phyloP scores from a whole-genome alignment of 345 rosid genomes.

The Noccaea caerulescens region DNA sequence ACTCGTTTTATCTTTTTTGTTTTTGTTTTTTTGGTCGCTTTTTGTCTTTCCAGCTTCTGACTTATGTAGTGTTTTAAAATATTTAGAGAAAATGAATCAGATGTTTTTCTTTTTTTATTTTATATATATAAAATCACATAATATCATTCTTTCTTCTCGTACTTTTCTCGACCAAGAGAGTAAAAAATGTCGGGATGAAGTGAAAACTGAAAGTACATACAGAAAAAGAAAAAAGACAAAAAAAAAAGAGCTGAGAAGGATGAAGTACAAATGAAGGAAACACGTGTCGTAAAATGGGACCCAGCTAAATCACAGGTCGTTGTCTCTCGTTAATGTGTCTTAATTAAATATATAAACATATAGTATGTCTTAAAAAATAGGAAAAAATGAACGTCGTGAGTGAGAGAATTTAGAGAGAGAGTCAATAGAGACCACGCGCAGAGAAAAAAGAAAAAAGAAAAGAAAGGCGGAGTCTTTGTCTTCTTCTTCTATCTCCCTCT shows the following conservation, averaged over 20 bases:
- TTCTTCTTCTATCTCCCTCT: conserved; percentile 6
- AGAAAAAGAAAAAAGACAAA: background rate
- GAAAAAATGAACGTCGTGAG: conserved; percentile 24
- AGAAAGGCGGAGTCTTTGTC: conserved; percentile 30
- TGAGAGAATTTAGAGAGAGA: conserved; percentile 19
- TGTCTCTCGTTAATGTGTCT: conserved; percentile 4
- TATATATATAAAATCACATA: too few species aligned
- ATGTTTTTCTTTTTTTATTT: background rate
- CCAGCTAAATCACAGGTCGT: conserved; percentile 19
- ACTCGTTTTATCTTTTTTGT: background rate
- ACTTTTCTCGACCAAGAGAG: conserved; percentile 1
- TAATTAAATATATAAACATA: conserved; percentile 3
- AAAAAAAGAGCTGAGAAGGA: background rate
- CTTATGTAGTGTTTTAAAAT: conserved; percentile 22
- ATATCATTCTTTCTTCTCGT: background rate
- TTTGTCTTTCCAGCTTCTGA: conserved; percentile 18
- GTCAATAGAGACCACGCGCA: conserved; percentile 40
- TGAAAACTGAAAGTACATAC: background rate
- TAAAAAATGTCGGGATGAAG: conserved; percentile 15
- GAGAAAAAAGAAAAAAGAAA: conserved; percentile 18
- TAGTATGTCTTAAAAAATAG: background rate
- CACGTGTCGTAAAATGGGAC: conserved; percentile 31
- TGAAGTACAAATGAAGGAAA: conserved; percentile 31
- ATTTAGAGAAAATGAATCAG: background rate
- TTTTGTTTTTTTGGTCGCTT: background rate